Percentiles rank a stretch among this genome's conserved stretches.
These are phyloP conservation scores for Trichosporon coremiiforme DNA, from an alignment of 1,284 basidiomycete genomes.

Conservation along the genomic window DNA sequence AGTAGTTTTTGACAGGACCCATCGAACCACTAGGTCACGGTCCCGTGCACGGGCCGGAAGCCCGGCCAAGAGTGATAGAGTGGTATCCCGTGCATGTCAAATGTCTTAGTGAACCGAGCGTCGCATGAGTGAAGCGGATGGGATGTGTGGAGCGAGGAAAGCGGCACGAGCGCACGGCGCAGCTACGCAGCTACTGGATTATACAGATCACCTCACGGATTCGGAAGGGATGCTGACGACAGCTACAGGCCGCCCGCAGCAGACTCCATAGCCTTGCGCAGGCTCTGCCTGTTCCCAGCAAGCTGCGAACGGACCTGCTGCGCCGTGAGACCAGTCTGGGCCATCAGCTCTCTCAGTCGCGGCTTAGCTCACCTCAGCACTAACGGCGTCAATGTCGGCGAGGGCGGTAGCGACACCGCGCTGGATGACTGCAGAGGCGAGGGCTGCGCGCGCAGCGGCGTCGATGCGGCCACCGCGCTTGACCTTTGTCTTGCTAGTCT, in stretches of 20 bases:
- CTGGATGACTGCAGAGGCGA: not conserved
- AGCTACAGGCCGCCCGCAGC: not conserved
- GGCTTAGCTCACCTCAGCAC: not conserved
- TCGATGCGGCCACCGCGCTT: constrained; percentile 11
- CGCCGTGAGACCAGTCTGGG: constrained; percentile 14
- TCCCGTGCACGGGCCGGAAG: not conserved
- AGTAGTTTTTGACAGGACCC: not conserved
- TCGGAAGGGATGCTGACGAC: not conserved
- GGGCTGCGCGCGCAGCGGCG: not conserved
- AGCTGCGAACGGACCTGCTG: constrained; percentile 15
- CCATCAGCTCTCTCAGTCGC: not conserved
- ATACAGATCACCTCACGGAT: no score
- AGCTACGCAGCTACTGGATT: no score
- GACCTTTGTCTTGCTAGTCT: not conserved
- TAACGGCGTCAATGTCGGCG: constrained; percentile 6
- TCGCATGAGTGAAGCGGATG: not conserved
- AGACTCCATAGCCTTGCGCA: constrained; percentile 1
- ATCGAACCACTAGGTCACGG: not conserved
- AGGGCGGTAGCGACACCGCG: not conserved
- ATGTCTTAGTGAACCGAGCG: constrained; percentile 5
- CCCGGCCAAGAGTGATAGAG: not conserved
- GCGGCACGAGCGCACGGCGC: no score
- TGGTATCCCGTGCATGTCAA: constrained; percentile 14
- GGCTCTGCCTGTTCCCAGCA: not conserved
- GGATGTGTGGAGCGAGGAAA: not conserved